phyloP scores from a whole-genome alignment of 371 early-diverging fungal species.

The Entomophthora muscae region DNA sequence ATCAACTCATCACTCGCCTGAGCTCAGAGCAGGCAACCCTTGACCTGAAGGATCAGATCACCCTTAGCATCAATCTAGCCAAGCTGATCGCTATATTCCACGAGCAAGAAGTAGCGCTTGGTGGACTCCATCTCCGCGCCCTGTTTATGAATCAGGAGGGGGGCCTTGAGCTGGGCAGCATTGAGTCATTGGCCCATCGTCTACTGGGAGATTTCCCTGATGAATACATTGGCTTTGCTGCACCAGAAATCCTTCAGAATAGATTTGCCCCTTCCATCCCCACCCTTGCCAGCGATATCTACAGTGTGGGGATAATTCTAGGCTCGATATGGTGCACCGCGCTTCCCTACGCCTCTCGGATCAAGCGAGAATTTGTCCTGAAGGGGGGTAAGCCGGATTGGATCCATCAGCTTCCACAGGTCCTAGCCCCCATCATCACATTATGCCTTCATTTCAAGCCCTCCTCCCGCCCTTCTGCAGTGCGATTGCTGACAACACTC shows the following conservation, averaged over 20 bases:
- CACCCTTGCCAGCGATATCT: not conserved
- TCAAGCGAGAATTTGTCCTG: not conserved
- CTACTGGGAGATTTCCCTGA: not conserved
- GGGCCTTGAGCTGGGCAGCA: slow-evolving; percentile 1
- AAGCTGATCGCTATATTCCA: not conserved
- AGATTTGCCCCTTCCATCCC: not conserved
- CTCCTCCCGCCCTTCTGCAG: not conserved
- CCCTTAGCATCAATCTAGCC: not conserved
- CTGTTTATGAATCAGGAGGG: not conserved
- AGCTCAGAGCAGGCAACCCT: not conserved
- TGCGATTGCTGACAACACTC: not conserved
- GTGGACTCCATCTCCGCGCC: not conserved
- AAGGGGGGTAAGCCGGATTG: slow-evolving; percentile 5
- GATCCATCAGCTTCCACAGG: not conserved
- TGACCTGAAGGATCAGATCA: not conserved
- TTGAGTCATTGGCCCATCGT: slow-evolving; percentile 1
- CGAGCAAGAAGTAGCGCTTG: not conserved
- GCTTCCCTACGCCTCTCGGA: not conserved
- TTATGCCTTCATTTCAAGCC: not conserved
- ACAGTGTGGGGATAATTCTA: not conserved
- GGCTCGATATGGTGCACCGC: slow-evolving; percentile 2
- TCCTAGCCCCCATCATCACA: not conserved
- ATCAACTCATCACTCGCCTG: not conserved
- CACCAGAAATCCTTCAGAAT: slow-evolving; percentile 5
- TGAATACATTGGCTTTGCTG: slow-evolving; percentile 1